These are phyloP conservation scores for Mortierella polycephala DNA, from an alignment of 371 early-diverging fungal genomes.

Conservation along the genomic window DNA sequence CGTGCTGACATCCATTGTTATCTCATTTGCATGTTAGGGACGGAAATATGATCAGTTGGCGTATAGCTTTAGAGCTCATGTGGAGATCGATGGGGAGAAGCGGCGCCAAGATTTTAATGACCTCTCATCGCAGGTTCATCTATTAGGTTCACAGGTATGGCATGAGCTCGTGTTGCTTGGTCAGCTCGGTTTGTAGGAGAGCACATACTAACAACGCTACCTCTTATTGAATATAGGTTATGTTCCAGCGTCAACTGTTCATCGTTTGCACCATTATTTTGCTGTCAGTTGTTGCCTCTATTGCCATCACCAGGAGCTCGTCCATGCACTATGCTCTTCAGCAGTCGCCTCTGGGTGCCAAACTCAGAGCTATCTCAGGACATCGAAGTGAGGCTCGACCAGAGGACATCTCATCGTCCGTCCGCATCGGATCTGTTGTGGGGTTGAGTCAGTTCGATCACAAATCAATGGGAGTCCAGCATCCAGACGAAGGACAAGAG, in stretches of 20 bases:
- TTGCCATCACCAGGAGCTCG: constrained; percentile 35
- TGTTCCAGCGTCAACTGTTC: constrained; percentile 49
- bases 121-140: constrained; percentile 35
- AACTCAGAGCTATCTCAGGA: constrained; percentile 44
- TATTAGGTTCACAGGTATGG: constrained; percentile 35
- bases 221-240: constrained; percentile 12
- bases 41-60: constrained; percentile 51
- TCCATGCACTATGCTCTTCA: constrained; percentile 50
- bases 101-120: constrained; percentile 39
- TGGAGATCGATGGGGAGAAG: constrained; percentile 47
- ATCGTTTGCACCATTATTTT: constrained; percentile 26
- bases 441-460: constrained; percentile 35
- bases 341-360: constrained; percentile 43
- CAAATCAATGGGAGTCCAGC: constrained; percentile 12
- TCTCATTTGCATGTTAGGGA: constrained; percentile 17
- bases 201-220: too few species aligned
- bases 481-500: background rate
- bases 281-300: constrained; percentile 23
- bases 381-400: constrained; percentile 8
- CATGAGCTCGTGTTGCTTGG: background rate
- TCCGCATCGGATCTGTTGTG: constrained; percentile 48
- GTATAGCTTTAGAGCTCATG: constrained; percentile 44
- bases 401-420: constrained; percentile 19
- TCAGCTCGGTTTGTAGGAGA: background rate
- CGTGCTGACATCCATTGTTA: background rate